Percentiles rank a stretch among this genome's conserved stretches.
Evolutionary conservation across 371 early-diverging fungal species (phyloP).

Genomic region (Parasitella parasitica): DNA sequence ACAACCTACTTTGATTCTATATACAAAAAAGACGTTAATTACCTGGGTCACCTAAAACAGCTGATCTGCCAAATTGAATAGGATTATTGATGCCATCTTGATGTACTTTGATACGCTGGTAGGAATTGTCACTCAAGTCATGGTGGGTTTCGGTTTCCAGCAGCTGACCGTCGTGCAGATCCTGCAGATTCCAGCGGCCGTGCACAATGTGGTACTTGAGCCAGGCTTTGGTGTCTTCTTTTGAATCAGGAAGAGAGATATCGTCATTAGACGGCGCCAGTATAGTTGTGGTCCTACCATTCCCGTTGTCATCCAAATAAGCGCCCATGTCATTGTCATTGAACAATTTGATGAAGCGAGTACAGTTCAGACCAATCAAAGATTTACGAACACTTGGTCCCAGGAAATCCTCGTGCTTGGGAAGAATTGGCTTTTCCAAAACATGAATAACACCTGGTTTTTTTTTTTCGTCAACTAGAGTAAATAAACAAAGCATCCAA

Average conservation of each 20-base stretch:
- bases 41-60: constrained; percentile 27
- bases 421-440: constrained; percentile 41
- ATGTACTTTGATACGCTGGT: constrained; percentile 43
- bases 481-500: neutral
- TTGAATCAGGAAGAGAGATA: neutral
- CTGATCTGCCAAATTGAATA: constrained; percentile 35
- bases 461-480: neutral
- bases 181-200: constrained; percentile 27
- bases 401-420: constrained; percentile 23
- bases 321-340: constrained; percentile 42
- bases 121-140: constrained; percentile 20
- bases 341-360: constrained; percentile 45
- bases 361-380: constrained; percentile 50
- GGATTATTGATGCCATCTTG: constrained; percentile 8
- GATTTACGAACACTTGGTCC: constrained; percentile 35
- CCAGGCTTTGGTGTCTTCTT: constrained; percentile 23
- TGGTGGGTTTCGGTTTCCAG: constrained; percentile 46
- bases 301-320: constrained; percentile 41
- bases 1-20: no score
- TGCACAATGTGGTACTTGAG: constrained; percentile 54
- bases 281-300: constrained; percentile 38
- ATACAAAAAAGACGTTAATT: no score
- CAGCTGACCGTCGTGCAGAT: constrained; percentile 42
- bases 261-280: constrained; percentile 52
- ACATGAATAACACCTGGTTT: constrained; percentile 50